Conservation (phyloP, 352 stramenopile species). For the Phytopythium chamaehyphon region DNA sequence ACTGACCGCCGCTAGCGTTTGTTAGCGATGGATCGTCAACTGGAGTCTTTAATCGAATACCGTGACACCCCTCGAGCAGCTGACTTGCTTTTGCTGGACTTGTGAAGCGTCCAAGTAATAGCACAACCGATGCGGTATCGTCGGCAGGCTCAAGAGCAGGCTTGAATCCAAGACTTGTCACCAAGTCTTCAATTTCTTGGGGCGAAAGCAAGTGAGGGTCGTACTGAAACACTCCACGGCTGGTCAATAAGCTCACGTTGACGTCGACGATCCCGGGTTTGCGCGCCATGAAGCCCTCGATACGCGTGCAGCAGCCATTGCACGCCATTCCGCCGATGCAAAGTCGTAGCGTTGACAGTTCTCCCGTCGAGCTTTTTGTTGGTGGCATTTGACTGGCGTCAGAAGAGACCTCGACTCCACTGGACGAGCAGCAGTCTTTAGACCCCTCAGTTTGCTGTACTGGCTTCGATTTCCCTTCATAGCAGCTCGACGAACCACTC, state of each 20-base stretch:
- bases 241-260: conserved; percentile 64
- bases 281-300: conserved; percentile 60
- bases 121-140: conserved; percentile 42
- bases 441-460: neutral
- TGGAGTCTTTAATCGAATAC: conserved; percentile 22
- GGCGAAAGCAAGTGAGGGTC: conserved; percentile 43
- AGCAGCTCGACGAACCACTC: neutral
- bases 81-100: conserved; percentile 15
- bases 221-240: conserved; percentile 43
- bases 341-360: conserved; percentile 37
- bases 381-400: conserved; percentile 13
- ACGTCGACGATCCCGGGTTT: conserved; percentile 54
- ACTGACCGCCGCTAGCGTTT: conserved; percentile 2
- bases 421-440: neutral
- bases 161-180: conserved; percentile 68
- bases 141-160: conserved; percentile 45
- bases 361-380: conserved; percentile 6
- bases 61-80: conserved; percentile 25
- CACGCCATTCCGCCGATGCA: conserved; percentile 84
- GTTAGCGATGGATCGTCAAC: conserved; percentile 12
- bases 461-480: neutral
- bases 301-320: conserved; percentile 79
- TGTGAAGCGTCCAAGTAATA: conserved; percentile 37
- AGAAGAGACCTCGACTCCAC: neutral
- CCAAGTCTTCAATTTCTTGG: conserved; percentile 55